Percentiles rank a stretch among this genome's conserved stretches.
Conservation (phyloP, 352 stramenopile species). For the Phytopythium kandeliae region DNA sequence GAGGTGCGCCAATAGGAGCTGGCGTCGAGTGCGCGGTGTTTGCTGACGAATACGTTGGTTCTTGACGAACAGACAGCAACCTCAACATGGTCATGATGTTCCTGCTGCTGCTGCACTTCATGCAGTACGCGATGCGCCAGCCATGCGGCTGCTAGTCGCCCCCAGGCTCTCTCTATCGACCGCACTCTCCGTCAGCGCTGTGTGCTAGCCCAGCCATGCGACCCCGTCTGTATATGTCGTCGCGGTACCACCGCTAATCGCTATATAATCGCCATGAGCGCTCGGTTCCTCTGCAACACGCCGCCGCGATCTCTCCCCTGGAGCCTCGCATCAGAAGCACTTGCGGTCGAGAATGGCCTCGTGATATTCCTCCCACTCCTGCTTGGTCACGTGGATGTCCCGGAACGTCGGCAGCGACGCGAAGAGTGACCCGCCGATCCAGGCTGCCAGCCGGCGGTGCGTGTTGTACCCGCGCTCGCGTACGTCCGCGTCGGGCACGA, state of each 20-base stretch:
- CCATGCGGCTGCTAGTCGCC: slow-evolving; percentile 74
- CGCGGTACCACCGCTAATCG: too few species aligned
- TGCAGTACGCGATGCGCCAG: slow-evolving; percentile 85
- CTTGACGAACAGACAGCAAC: slow-evolving; percentile 48
- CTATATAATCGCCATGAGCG: background rate
- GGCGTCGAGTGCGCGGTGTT: too few species aligned
- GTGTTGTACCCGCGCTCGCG: slow-evolving; percentile 85
- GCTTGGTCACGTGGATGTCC: slow-evolving; percentile 84
- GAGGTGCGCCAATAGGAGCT: too few species aligned
- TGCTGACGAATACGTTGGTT: background rate
- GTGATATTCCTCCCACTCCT: slow-evolving; percentile 89
- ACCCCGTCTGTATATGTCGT: too few species aligned
- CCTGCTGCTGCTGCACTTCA: slow-evolving; percentile 81
- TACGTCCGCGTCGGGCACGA: slow-evolving; percentile 76
- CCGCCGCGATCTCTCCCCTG: too few species aligned
- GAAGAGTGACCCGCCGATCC: slow-evolving; percentile 89
- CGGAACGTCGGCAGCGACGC: slow-evolving; percentile 84
- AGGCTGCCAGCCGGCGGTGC: slow-evolving; percentile 80
- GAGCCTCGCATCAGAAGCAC: slow-evolving; percentile 75
- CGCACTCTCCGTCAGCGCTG: too few species aligned
- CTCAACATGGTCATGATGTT: slow-evolving; percentile 85
- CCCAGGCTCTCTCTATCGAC: too few species aligned
- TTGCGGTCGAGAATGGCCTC: slow-evolving; percentile 81
- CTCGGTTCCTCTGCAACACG: background rate
- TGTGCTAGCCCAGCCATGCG: too few species aligned